These are phyloP conservation scores for Tritrichomonas foetus DNA, from an alignment of 208 protist genomes.

Conservation along the genomic window DNA sequence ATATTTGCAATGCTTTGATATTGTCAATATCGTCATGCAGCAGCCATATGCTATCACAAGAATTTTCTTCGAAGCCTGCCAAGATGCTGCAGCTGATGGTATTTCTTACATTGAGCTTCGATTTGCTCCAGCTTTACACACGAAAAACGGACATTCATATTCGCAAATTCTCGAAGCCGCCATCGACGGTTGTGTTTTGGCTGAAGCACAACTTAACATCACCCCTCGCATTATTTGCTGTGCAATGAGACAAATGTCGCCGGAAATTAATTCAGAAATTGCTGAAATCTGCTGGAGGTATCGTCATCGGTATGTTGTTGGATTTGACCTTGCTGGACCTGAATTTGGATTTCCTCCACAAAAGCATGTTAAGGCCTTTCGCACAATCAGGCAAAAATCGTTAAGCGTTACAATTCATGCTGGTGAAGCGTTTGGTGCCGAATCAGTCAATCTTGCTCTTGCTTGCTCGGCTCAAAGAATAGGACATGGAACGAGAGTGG, in stretches of 20 bases:
- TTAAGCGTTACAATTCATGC: constrained; percentile 9
- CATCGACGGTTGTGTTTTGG: not conserved
- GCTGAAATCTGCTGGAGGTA: not conserved
- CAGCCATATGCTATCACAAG: constrained; percentile 5
- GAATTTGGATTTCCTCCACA: constrained; percentile 9
- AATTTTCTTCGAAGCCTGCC: constrained; percentile 37
- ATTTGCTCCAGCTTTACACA: not conserved
- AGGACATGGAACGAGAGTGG: not conserved
- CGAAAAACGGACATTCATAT: not conserved
- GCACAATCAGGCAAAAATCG: not conserved
- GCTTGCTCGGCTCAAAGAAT: not conserved
- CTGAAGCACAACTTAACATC: not conserved
- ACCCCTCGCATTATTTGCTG: constrained; percentile 24
- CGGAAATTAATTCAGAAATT: not conserved
- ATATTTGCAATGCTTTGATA: not conserved
- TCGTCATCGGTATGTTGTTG: not conserved
- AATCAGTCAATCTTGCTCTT: not conserved
- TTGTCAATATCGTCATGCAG: not conserved
- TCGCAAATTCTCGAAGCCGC: not conserved
- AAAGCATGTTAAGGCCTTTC: not conserved
- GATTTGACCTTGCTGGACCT: constrained; percentile 13
- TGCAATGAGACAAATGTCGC: not conserved
- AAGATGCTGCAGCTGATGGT: not conserved
- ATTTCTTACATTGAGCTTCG: not conserved
- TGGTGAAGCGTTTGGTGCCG: not conserved